Conservation (phyloP, 257 asterid species). For the Nicotiana attenuata region DNA sequence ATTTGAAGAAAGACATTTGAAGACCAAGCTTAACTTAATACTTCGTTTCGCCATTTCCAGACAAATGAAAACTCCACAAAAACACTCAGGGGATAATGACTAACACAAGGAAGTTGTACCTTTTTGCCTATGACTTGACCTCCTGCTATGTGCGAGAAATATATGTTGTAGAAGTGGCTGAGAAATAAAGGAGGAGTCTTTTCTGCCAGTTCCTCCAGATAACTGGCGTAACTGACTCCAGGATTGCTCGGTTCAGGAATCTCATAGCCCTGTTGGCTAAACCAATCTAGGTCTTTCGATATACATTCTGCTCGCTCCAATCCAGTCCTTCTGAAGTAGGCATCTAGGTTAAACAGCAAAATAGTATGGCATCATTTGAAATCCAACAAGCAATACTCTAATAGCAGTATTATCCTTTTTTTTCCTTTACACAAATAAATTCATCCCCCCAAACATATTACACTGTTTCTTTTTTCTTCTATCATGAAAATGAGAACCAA, state of each 20-base stretch:
- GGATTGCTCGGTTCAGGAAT: conserved; percentile 75
- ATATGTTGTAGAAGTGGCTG: conserved; percentile 80
- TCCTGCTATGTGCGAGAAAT: conserved; percentile 86
- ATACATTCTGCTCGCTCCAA: conserved; percentile 63
- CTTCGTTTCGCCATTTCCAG: neutral
- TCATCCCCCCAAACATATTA: neutral
- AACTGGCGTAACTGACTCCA: conserved; percentile 53
- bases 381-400: neutral
- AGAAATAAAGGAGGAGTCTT: conserved; percentile 69
- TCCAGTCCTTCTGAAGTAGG: conserved; percentile 89
- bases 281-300: conserved; percentile 62
- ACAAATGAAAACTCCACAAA: conserved; percentile 8
- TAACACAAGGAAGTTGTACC: conserved; percentile 36
- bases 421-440: neutral
- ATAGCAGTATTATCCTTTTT: neutral
- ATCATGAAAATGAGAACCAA: conserved; percentile 8
- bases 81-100: neutral
- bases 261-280: conserved; percentile 51
- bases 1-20: neutral
- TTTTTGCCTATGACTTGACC: conserved; percentile 80
- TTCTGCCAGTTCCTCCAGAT: conserved; percentile 75
- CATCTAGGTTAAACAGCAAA: conserved; percentile 38
- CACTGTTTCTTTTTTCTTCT: neutral
- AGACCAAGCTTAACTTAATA: neutral
- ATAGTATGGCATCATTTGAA: neutral